A percentile compares a stretch with the other conserved stretches of the same genome.
These are phyloP conservation scores for Triticum turgidum DNA, from an alignment of 176 grass and related monocot genomes.

Conservation along the genomic window DNA sequence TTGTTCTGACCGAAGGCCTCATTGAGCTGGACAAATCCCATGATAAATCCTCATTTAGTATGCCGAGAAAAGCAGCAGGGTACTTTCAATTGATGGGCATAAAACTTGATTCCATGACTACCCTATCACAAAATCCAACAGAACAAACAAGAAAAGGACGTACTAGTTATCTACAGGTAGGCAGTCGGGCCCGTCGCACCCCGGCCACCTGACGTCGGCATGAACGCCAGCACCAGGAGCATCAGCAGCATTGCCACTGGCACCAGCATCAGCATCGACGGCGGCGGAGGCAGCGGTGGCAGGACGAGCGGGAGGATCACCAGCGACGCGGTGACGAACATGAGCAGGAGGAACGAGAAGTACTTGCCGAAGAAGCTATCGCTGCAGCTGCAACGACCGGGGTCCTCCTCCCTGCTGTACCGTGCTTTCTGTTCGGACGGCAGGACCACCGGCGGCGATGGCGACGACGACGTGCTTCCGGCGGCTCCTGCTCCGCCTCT, in stretches of 20 bases:
- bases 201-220: slow-evolving; percentile 37
- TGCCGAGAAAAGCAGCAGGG: not conserved
- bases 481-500: not conserved
- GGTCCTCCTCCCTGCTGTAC: not conserved
- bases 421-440: slow-evolving; percentile 5
- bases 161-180: slow-evolving; percentile 28
- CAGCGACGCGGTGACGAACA: slow-evolving; percentile 64
- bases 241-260: slow-evolving; percentile 66
- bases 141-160: not conserved
- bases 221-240: slow-evolving; percentile 73
- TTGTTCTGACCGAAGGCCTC: not conserved
- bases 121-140: slow-evolving; percentile 24
- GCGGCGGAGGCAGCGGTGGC: slow-evolving; percentile 84
- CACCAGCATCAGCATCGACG: slow-evolving; percentile 70
- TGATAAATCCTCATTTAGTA: not conserved
- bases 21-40: not conserved
- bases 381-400: not conserved
- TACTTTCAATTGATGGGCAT: slow-evolving; percentile 5
- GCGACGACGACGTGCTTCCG: slow-evolving; percentile 9
- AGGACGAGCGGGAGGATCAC: slow-evolving; percentile 79
- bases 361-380: slow-evolving; percentile 27
- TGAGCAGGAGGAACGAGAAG: slow-evolving; percentile 53
- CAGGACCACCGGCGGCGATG: not conserved
- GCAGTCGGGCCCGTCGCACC: not conserved
- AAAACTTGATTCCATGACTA: not conserved